These are phyloP conservation scores for Discostella stelligera DNA, from an alignment of 352 stramenopile species.

Conservation along the genomic window DNA sequence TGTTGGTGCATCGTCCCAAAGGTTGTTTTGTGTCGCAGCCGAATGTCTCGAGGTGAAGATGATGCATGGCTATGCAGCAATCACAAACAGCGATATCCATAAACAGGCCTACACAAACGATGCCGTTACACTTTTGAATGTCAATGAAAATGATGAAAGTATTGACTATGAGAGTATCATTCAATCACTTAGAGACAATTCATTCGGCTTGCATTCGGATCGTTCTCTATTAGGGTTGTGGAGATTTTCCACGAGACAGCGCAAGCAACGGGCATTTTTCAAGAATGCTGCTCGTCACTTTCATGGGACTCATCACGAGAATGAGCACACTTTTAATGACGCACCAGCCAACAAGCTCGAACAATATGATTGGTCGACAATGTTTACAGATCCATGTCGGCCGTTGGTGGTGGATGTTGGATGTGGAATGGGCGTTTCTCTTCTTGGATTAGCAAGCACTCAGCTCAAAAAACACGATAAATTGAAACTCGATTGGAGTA, in stretches of 20 bases:
- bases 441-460: constrained; percentile 56
- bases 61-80: not conserved
- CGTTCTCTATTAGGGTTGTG: constrained; percentile 62
- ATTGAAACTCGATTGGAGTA: constrained; percentile 37
- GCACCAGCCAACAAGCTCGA: constrained; percentile 2
- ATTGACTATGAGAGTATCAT: constrained; percentile 36
- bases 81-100: not conserved
- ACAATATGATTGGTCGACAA: constrained; percentile 52
- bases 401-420: constrained; percentile 76
- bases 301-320: constrained; percentile 26
- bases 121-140: constrained; percentile 3
- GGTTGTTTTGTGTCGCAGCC: constrained; percentile 41
- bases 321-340: not conserved
- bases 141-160: constrained; percentile 9
- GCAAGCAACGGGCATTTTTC: constrained; percentile 67
- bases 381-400: constrained; percentile 56
- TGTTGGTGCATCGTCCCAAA: not conserved
- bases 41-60: constrained; percentile 45
- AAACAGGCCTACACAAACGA: not conserved
- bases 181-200: constrained; percentile 24
- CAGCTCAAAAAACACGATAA: not conserved
- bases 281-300: constrained; percentile 55
- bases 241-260: constrained; percentile 70
- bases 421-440: constrained; percentile 74
- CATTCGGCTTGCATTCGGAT: constrained; percentile 62